These are phyloP conservation scores for Suillus subalutaceus DNA, from an alignment of 768 basidiomycete genomes.

Conservation along the genomic window DNA sequence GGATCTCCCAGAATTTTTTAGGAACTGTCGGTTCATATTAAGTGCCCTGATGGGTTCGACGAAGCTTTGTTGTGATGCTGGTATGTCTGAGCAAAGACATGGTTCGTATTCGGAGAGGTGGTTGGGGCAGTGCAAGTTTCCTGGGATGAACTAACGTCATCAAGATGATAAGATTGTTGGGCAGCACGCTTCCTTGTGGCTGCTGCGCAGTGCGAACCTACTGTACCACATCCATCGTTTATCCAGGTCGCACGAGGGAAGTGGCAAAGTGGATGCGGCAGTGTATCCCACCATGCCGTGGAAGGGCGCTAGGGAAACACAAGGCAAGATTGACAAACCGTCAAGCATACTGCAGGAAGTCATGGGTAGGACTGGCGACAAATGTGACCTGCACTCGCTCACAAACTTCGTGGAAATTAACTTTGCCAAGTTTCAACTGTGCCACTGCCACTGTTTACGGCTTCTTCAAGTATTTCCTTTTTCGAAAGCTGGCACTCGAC, in stretches of 20 bases:
- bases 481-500: neutral
- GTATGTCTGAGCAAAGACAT: conserved; percentile 89
- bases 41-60: conserved; percentile 60
- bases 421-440: neutral
- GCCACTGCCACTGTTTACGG: neutral
- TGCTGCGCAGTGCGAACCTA: conserved; percentile 57
- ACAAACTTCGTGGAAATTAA: neutral
- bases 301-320: conserved; percentile 58
- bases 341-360: neutral
- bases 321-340: neutral
- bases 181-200: conserved; percentile 86
- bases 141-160: conserved; percentile 9
- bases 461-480: neutral
- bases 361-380: neutral
- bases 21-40: conserved; percentile 77
- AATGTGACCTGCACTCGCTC: neutral
- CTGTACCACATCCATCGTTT: conserved; percentile 69
- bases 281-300: conserved; percentile 74
- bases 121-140: conserved; percentile 41
- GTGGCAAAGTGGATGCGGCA: conserved; percentile 49
- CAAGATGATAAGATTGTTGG: conserved; percentile 74
- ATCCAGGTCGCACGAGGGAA: conserved; percentile 56
- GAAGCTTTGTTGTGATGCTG: conserved; percentile 82
- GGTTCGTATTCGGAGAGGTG: conserved; percentile 74
- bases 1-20: conserved; percentile 62